Evolutionary conservation across 768 basidiomycete species (phyloP).

Genomic region (Leccinum barrowsii): DNA sequence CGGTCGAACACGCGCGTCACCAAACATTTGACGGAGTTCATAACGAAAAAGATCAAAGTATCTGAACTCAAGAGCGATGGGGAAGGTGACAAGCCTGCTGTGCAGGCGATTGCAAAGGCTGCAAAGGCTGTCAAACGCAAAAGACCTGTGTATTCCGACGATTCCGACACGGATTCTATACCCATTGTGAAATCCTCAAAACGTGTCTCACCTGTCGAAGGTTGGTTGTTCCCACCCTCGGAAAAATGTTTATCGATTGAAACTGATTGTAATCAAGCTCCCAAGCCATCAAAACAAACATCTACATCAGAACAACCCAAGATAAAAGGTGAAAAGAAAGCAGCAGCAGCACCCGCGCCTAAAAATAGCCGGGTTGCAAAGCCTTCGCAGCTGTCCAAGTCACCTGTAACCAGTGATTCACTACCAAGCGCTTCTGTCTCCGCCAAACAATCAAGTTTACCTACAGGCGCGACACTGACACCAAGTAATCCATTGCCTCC

Average conservation of each 20-base stretch:
- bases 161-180: conserved; percentile 17
- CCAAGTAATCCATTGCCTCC: background rate
- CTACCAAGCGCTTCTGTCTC: conserved; percentile 8
- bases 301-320: conserved; percentile 2
- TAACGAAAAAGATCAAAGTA: conserved; percentile 30
- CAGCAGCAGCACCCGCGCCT: background rate
- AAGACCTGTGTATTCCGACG: conserved; percentile 21
- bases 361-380: background rate
- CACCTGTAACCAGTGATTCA: conserved; percentile 21
- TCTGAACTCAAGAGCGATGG: conserved; percentile 32
- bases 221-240: conserved; percentile 10
- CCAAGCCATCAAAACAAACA: conserved; percentile 9
- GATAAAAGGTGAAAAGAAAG: conserved; percentile 5
- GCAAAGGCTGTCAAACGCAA: conserved; percentile 26
- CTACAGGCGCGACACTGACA: background rate
- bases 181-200: conserved; percentile 18
- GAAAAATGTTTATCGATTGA: background rate
- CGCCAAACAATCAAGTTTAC: background rate
- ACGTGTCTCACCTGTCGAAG: conserved; percentile 1
- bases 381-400: conserved; percentile 2
- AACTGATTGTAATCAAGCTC: conserved; percentile 12
- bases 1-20: conserved; percentile 37
- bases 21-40: conserved; percentile 31
- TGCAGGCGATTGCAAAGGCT: conserved; percentile 6
- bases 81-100: conserved; percentile 30